A percentile compares a stretch with the other conserved stretches of the same genome.
Conservation (phyloP, 2,329 filamentous ascomycete species). For the Aspergillus hiratsukae region DNA sequence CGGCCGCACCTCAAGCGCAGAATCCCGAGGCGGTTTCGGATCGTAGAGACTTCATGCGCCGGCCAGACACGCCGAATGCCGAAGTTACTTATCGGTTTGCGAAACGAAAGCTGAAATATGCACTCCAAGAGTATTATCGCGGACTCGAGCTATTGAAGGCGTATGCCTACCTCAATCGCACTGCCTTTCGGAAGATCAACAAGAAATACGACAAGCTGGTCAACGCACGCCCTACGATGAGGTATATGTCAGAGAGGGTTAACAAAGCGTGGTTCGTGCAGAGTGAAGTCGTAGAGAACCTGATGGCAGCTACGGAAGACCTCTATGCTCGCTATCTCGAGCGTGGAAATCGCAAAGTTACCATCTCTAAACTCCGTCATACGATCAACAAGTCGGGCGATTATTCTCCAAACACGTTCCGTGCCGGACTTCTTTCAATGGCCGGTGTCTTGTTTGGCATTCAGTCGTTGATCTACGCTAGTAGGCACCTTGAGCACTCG, state of each 20-base stretch:
- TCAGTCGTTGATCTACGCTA: constrained; percentile 61
- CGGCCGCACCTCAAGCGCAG: constrained; percentile 28
- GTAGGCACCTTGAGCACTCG: constrained; percentile 46
- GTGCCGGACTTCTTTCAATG: constrained; percentile 63
- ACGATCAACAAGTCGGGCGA: constrained; percentile 58
- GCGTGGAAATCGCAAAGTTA: constrained; percentile 85
- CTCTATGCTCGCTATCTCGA: constrained; percentile 94
- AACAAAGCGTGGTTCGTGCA: constrained; percentile 88
- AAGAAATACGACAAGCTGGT: constrained; percentile 97
- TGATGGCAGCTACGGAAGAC: constrained; percentile 80
- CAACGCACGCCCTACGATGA: constrained; percentile 68
- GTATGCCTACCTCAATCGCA: constrained; percentile 83
- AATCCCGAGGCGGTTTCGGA: constrained; percentile 24
- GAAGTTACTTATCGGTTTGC: constrained; percentile 80
- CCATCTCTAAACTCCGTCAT: constrained; percentile 77
- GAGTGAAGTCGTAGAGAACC: constrained; percentile 75
- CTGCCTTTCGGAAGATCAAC: constrained; percentile 93
- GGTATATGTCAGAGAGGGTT: constrained; percentile 88
- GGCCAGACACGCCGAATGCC: constrained; percentile 37
- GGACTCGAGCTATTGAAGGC: constrained; percentile 87
- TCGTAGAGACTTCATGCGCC: constrained; percentile 49
- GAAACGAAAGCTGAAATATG: constrained; percentile 86
- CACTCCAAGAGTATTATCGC: constrained; percentile 88
- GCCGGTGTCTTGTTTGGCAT: constrained; percentile 62
- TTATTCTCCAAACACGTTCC: constrained; percentile 56